Conservation (phyloP, 306 rosid species). For the Oxytropis ochrocephala region DNA sequence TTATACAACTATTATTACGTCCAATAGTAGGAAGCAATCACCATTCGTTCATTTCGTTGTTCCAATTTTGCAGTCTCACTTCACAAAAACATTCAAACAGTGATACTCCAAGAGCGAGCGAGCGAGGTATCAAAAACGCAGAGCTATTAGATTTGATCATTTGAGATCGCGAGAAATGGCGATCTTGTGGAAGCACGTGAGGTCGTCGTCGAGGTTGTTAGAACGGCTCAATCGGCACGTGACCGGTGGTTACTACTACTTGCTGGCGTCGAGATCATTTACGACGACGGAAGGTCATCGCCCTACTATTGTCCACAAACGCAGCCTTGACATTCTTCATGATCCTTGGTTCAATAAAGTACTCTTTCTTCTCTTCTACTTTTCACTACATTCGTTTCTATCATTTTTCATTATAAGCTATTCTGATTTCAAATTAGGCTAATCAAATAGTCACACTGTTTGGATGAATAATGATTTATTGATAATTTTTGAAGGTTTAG, state of each 20-base stretch:
- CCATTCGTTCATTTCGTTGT: neutral
- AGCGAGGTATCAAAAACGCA: neutral
- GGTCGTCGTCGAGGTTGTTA: constrained; percentile 46
- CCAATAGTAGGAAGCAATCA: neutral
- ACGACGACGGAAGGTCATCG: constrained; percentile 76
- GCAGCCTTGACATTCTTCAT: constrained; percentile 93
- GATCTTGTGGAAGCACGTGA: constrained; percentile 49
- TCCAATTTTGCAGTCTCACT: neutral
- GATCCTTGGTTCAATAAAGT: constrained; percentile 99
- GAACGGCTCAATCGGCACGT: constrained; percentile 38
- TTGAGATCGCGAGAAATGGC: constrained; percentile 26
- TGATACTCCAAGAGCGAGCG: neutral
- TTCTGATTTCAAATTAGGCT: neutral
- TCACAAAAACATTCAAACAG: neutral
- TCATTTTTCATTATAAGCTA: neutral
- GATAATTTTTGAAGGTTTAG: neutral
- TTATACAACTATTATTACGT: neutral
- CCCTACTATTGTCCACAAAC: constrained; percentile 83
- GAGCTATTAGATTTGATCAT: neutral
- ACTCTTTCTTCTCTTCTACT: neutral
- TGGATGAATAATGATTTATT: neutral
- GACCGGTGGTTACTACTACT: neutral
- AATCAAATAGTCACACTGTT: neutral
- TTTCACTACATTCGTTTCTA: neutral
- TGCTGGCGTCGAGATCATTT: constrained; percentile 51